Evolutionary conservation across 305 asterid species (phyloP), one percentile per base, ranked within the genome.

Genomic region (Stenogyne calaminthoides): DNA sequence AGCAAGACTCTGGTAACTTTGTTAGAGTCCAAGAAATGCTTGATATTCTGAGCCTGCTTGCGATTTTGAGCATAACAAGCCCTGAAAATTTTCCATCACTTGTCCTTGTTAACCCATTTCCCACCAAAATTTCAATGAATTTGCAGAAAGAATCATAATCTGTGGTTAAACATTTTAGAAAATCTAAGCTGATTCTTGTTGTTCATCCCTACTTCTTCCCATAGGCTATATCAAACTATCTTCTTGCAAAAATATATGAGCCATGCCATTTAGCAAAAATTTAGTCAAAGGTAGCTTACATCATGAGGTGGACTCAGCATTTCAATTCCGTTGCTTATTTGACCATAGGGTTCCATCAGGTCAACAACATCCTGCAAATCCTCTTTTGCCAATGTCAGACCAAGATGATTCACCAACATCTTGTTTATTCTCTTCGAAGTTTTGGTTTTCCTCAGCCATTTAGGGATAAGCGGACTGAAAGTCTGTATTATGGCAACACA

Each of bases 261-360:
- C 73, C 49, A 46, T 29, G 69, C 73, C 40, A 46, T 29, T 20
- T 37, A 42, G 18, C 67, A 15, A 10, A 44, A 75, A 77, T 14
- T 64, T 70, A 57, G 46, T 54, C 55, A 67, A 8, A 75, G 18
- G 72, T 42, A 32, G 71, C 95, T 82, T 81, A 95, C 99, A 78
- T 92, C 91, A 74, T 87, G 81, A 78, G 96, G 94, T 61, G 98
- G 98, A 83, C 84, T 92, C 66, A 88, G 71, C 72, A 85, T 64
- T 80, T 95, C 99, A 55, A 88, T 88, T 44, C 96, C 99, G 59
- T 84, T 91, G 84, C 58, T 88, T 74, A 92, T 88, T 82, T 88
- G 91, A 78, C 99, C 98, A 83, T 90, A 90, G 47, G 99, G 99
- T 82, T 95, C 99, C 99, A 92, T 92, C 70, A 86, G 83, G 67